Percentiles rank a stretch among this genome's conserved stretches.
phyloP scores from a whole-genome alignment of 1,284 basidiomycete genomes.

The Golubevia pallescens region DNA sequence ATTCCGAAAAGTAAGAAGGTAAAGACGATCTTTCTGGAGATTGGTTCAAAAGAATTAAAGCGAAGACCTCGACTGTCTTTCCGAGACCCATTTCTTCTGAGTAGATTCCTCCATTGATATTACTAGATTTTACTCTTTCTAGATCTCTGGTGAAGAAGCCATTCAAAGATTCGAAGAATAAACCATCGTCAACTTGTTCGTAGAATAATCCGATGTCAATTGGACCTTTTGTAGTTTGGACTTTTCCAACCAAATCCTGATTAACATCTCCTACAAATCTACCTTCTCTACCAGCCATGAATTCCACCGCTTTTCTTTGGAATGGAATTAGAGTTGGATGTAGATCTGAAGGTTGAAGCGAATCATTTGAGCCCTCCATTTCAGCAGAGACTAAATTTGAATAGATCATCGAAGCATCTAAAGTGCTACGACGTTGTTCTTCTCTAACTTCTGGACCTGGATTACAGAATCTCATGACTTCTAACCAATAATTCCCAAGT shows the following conservation, averaged over 20 bases:
- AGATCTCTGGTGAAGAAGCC: slow-evolving; percentile 20
- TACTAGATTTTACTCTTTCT: neutral
- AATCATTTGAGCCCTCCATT: no score
- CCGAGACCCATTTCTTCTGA: slow-evolving; percentile 66
- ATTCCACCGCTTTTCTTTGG: slow-evolving; percentile 40
- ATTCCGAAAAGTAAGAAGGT: slow-evolving; percentile 25
- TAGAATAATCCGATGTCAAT: slow-evolving; percentile 45
- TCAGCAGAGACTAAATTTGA: no score
- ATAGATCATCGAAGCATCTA: no score
- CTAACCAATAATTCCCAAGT: no score
- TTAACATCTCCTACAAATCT: slow-evolving; percentile 8
- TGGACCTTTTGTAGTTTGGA: slow-evolving; percentile 5
- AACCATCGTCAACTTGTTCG: slow-evolving; percentile 16
- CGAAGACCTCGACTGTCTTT: slow-evolving; percentile 65
- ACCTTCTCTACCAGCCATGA: slow-evolving; percentile 52
- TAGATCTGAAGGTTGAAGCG: no score
- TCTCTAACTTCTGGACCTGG: no score
- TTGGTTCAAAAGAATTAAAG: slow-evolving; percentile 52
- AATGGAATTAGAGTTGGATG: slow-evolving; percentile 43
- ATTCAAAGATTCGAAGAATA: slow-evolving; percentile 41
- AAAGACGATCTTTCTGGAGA: slow-evolving; percentile 10
- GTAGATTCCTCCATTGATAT: slow-evolving; percentile 45
- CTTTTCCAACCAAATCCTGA: neutral
- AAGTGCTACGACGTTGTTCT: no score
- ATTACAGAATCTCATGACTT: no score